Base-by-base conservation (phyloP, 2,329 filamentous ascomycete genomes). In the Phoma sp. region DNA sequence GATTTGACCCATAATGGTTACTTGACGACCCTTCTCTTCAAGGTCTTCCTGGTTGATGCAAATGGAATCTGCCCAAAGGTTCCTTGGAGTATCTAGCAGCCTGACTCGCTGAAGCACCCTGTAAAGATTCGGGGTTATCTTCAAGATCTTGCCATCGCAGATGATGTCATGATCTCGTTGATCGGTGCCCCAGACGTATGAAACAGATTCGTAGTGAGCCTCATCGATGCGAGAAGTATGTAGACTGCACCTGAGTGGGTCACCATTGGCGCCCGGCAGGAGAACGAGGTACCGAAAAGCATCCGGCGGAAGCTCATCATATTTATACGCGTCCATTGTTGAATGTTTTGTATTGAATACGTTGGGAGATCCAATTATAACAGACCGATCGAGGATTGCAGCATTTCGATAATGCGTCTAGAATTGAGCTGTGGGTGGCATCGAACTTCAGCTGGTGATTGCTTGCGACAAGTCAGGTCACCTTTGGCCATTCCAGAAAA, bases 51-150 rank as follows among this genome's bases (percentile, higher is more conserved):
- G 59, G 15, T 62, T 52, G 46, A 64, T 57, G 17, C 56, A 61
- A 7, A 61, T 60, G 5, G 57, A 50, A 18, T 63, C 61, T 4
- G 50, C 56, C 59, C 59, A 63, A 2, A 60, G 47, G n/a, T 23
- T 52, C 1, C 59, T 46, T 7, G 53, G 25, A 28, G 9, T 17
- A 26, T 53, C 23, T 18, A 42, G 34, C 20, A 43, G 38, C 11
- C 52, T 45, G 7, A 62, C 15, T 7, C 47, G 42, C 9, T 32
- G 34, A 3, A 64, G 52, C 6, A 53, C 59, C 4, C 29, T 46
- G 11, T 48, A 34, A 1, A 60, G 45, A 23, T 54, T 62, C 3
- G 36, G 30, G 2, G 49, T 61, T 6, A 61, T 51, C 1, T 23
- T 34, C 18, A 63, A 23, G 1, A 26, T 15, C 7, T 25, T 40